These are phyloP conservation scores for Penicillium manginii DNA, from an alignment of 495 filamentous ascomycete species.

Conservation along the genomic window DNA sequence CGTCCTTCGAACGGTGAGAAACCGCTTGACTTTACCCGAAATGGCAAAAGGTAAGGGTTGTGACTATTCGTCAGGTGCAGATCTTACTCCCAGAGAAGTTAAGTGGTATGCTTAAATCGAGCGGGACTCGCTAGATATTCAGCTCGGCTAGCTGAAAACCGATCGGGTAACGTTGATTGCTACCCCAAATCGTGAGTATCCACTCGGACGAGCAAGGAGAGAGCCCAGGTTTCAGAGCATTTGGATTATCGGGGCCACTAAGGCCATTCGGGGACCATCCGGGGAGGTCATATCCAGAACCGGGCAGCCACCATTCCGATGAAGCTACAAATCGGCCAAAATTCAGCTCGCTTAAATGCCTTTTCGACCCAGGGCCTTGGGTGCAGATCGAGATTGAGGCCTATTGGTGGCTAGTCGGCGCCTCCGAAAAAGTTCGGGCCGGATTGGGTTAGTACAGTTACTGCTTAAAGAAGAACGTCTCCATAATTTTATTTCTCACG, in stretches of 20 bases:
- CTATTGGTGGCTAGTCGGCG: slow-evolving; percentile 2
- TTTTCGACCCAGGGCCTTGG: neutral
- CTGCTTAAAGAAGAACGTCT: neutral
- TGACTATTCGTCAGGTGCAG: neutral
- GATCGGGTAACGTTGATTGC: neutral
- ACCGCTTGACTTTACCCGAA: neutral
- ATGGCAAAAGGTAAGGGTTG: neutral
- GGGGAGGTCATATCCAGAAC: neutral
- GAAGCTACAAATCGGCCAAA: neutral
- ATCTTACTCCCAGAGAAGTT: neutral
- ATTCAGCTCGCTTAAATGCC: slow-evolving; percentile 4
- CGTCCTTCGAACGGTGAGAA: neutral
- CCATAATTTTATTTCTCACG: neutral
- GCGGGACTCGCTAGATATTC: neutral
- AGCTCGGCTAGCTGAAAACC: neutral
- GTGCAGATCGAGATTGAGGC: neutral
- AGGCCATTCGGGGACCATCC: slow-evolving; percentile 2
- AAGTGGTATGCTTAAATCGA: neutral
- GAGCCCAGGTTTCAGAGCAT: neutral
- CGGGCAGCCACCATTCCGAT: neutral
- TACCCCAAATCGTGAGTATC: neutral
- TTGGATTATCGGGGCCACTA: neutral
- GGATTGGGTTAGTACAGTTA: neutral
- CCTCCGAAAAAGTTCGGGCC: neutral
- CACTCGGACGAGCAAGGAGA: neutral